phyloP scores from a whole-genome alignment of 306 rosid species.

The Astragalus membranaceus region DNA sequence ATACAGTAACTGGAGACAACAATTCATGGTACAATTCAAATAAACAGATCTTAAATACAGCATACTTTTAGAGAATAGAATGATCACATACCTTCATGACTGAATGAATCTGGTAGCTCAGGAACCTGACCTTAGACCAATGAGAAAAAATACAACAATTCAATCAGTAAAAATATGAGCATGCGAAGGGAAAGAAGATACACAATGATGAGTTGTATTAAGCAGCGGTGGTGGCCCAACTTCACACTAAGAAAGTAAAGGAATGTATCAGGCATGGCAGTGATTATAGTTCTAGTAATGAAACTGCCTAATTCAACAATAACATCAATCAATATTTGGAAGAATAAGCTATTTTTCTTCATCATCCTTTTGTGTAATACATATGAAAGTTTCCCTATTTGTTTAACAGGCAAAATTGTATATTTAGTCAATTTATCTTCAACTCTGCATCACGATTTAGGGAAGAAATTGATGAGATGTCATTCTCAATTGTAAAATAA shows the following conservation, averaged over 20 bases:
- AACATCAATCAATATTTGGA: neutral
- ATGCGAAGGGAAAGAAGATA: neutral
- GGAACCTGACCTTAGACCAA: conserved; percentile 38
- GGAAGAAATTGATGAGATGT: no score
- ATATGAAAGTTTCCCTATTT: neutral
- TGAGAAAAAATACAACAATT: conserved; percentile 2
- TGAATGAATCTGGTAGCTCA: conserved; percentile 32
- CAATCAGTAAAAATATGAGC: conserved; percentile 8
- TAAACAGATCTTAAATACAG: neutral
- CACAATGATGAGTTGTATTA: no score
- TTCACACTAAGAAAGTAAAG: no score
- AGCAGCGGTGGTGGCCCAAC: no score
- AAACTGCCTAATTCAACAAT: neutral
- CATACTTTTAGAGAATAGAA: neutral
- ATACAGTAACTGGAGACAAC: neutral
- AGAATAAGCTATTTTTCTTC: neutral
- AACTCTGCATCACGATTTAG: no score
- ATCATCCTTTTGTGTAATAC: neutral
- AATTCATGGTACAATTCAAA: neutral
- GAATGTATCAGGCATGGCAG: neutral
- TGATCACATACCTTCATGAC: conserved; percentile 36
- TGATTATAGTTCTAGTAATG: neutral
- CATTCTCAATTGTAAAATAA: no score
- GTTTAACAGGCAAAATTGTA: no score
- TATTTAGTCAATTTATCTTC: no score